Conservation (phyloP, 805 yeast genomes). For the Candida succiphila region DNA sequence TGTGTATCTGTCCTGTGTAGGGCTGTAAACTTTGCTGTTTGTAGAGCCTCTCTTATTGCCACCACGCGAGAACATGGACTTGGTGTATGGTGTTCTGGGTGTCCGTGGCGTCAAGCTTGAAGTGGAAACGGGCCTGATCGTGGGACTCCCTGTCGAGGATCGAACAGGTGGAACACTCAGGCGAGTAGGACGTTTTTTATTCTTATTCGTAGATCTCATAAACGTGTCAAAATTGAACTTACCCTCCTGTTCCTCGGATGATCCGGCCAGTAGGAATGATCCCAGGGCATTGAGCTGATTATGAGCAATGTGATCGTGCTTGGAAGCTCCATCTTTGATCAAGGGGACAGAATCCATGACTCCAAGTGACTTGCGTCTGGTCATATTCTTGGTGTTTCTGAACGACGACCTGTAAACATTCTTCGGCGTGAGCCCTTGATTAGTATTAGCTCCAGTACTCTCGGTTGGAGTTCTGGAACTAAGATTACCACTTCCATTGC, state of each 20-base stretch:
- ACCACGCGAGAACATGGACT: slow-evolving; percentile 8
- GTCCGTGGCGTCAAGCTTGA: slow-evolving; percentile 17
- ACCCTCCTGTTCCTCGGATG: slow-evolving; percentile 25
- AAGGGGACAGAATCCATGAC: slow-evolving; percentile 2
- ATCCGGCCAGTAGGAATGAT: slow-evolving; percentile 6
- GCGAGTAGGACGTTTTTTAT: slow-evolving; percentile 21
- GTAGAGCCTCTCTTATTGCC: slow-evolving; percentile 8
- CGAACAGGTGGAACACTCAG: slow-evolving; percentile 10
- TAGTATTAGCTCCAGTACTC: not conserved
- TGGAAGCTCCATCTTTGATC: not conserved
- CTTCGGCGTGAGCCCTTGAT: slow-evolving; percentile 3
- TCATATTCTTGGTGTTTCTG: slow-evolving; percentile 2
- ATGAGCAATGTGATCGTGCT: slow-evolving; percentile 1
- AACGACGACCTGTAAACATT: slow-evolving; percentile 6
- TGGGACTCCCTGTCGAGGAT: slow-evolving; percentile 13
- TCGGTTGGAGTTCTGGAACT: not conserved
- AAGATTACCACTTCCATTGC: slow-evolving; percentile 7
- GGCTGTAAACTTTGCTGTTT: slow-evolving; percentile 2
- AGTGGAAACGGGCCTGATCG: not conserved
- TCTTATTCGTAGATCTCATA: slow-evolving; percentile 25
- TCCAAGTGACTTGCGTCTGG: slow-evolving; percentile 2
- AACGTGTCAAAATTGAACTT: slow-evolving; percentile 35
- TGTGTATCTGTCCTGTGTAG: slow-evolving; percentile 4
- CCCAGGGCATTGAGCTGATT: slow-evolving; percentile 10
- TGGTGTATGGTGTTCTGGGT: slow-evolving; percentile 12